Percentiles rank a stretch among this genome's conserved stretches.
These are phyloP conservation scores for Ilex asprella DNA, from an alignment of 257 asterid genomes.

Conservation along the genomic window DNA sequence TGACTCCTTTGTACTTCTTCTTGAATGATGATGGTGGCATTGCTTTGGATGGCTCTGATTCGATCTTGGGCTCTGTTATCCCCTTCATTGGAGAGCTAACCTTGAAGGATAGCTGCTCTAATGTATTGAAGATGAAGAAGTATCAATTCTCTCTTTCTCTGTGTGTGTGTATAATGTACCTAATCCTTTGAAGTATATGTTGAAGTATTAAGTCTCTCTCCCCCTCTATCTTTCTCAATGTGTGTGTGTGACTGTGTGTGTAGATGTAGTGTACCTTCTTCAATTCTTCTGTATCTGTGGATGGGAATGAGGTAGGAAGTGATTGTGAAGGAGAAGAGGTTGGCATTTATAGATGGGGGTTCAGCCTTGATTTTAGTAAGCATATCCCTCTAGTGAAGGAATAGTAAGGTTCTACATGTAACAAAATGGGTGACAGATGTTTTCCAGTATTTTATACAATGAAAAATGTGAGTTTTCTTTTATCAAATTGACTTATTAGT, in stretches of 20 bases:
- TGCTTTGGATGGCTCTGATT: slow-evolving; percentile 9
- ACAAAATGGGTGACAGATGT: slow-evolving; percentile 58
- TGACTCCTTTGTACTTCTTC: slow-evolving; percentile 87
- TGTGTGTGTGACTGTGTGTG: neutral
- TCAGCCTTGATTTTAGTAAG: slow-evolving; percentile 21
- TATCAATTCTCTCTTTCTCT: neutral
- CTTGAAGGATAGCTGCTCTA: neutral
- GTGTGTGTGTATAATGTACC: neutral
- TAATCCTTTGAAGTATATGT: too few relatives aligned
- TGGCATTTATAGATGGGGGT: slow-evolving; percentile 28
- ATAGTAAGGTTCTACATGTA: slow-evolving; percentile 25
- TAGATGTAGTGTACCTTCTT: neutral
- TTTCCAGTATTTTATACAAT: slow-evolving; percentile 32
- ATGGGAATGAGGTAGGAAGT: slow-evolving; percentile 14
- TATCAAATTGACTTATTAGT: slow-evolving; percentile 23
- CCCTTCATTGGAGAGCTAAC: slow-evolving; percentile 36
- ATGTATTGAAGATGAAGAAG: neutral
- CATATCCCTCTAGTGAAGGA: slow-evolving; percentile 36
- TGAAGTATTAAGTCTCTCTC: too few relatives aligned
- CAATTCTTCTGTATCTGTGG: slow-evolving; percentile 3
- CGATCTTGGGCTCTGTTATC: slow-evolving; percentile 37
- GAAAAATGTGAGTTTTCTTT: slow-evolving; percentile 7
- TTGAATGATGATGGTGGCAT: slow-evolving; percentile 20
- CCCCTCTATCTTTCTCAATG: neutral
- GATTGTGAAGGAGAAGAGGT: slow-evolving; percentile 13